A percentile compares a stretch with the other conserved stretches of the same genome.
Conservation (phyloP, 2,329 filamentous ascomycete genomes). For the Verticillium longisporum region DNA sequence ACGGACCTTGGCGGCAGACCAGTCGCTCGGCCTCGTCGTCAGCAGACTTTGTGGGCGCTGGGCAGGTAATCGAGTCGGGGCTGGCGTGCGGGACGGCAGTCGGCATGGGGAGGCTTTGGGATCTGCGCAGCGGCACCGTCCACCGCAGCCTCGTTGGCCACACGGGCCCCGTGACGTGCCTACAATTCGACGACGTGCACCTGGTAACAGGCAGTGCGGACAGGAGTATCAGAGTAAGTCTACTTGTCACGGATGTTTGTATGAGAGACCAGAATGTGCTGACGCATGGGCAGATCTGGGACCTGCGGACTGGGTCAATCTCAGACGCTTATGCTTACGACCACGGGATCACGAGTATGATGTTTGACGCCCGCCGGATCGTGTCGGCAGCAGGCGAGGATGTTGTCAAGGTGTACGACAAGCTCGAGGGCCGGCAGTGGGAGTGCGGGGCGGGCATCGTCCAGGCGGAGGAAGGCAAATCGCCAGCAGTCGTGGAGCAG, state of each 20-base stretch:
- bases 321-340: constrained; percentile 96
- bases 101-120: constrained; percentile 95
- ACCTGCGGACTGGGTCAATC: constrained; percentile 91
- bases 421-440: constrained; percentile 93
- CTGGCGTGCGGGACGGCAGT: constrained; percentile 95
- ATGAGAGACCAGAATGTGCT: constrained; percentile 7
- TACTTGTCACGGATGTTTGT: background rate
- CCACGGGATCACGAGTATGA: constrained; percentile 86
- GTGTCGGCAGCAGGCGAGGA: constrained; percentile 85
- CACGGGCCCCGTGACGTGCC: constrained; percentile 84
- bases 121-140: constrained; percentile 93
- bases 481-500: constrained; percentile 66
- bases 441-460: constrained; percentile 81
- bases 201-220: constrained; percentile 90
- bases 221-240: constrained; percentile 83
- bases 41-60: constrained; percentile 87
- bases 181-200: constrained; percentile 95
- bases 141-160: constrained; percentile 93
- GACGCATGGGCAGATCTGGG: constrained; percentile 74
- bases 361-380: constrained; percentile 89
- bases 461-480: constrained; percentile 59
- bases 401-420: constrained; percentile 97
- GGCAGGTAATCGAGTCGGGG: constrained; percentile 94
- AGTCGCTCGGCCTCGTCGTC: constrained; percentile 57
- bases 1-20: constrained; percentile 66